Conservation (phyloP, 441 rosid species). For the Eugenia klotzschiana region DNA sequence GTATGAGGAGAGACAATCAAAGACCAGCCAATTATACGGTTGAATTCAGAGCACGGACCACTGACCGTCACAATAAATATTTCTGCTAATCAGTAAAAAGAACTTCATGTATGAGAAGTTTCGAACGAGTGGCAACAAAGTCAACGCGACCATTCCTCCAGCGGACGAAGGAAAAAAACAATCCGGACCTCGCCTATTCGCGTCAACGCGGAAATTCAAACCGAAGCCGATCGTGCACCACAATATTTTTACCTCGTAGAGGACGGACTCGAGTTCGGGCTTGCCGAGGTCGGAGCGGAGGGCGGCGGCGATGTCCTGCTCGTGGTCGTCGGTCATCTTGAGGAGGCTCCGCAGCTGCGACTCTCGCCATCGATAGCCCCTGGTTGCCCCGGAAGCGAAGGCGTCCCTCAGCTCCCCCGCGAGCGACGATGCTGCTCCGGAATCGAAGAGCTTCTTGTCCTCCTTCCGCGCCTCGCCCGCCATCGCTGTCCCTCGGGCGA, state of each 20-base stretch:
- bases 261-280: slow-evolving; percentile 43
- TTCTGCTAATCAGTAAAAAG: background rate
- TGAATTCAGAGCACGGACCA: background rate
- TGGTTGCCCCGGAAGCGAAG: slow-evolving; percentile 34
- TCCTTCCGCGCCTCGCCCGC: background rate
- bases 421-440: slow-evolving; percentile 22
- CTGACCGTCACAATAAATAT: background rate
- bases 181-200: background rate
- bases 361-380: slow-evolving; percentile 48
- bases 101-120: background rate
- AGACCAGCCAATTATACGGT: background rate
- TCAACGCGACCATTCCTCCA: background rate
- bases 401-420: slow-evolving; percentile 24
- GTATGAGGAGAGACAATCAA: background rate
- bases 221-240: no score
- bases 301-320: slow-evolving; percentile 41
- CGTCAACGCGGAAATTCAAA: background rate
- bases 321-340: slow-evolving; percentile 35
- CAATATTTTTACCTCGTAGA: slow-evolving; percentile 54
- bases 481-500: background rate
- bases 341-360: slow-evolving; percentile 36
- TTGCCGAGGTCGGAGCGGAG: slow-evolving; percentile 51
- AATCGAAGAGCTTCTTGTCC: slow-evolving; percentile 14
- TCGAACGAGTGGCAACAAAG: background rate
- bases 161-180: background rate